Base-by-base conservation (phyloP, 495 filamentous ascomycete genomes). In the Trichodelitschia bisporula region DNA sequence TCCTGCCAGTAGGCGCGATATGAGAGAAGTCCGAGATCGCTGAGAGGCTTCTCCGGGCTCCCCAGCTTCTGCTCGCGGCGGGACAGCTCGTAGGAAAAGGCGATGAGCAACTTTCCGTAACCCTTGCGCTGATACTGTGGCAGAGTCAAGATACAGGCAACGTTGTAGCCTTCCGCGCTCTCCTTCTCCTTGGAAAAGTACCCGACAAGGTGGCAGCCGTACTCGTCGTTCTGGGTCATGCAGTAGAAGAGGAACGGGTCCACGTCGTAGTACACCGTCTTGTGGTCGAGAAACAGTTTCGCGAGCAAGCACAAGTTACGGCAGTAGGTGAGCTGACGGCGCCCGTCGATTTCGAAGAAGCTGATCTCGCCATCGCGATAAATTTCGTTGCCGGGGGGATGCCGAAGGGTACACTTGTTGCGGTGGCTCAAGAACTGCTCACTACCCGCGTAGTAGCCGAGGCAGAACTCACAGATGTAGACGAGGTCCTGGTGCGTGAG, bases 131-230 rank as follows among this genome's bases (percentile, higher is more conserved):
- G 86, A 40, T 84, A 92, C 42, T 95, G 89, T 0, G 86, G 86
- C 0, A 97, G 59, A 0, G 89, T 95, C 36, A 95, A 56, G 50
- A 97, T 97, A 61, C 86, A 97, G 11, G 86, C 89, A 13, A 97
- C 68, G 51, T 97, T 97, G 57, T 95, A 97, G 14, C 76, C 78
- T 31, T 95, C 86, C 1, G 79, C 79, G 19, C 71, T 78, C 47
- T 95, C 89, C 38, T 97, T 97, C 54, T 97, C 86, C 48, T 97
- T 97, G 40, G 75, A 84, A 50, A 97, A 97, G 47, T 91, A 97
- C 32, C 86, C 86, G 30, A 95, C 77, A 0, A 97, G 60, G 45
- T 95, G 86, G 46, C 72, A 84, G 6, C 86, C 86, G 29, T 72
- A 73, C 28, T 77, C 72, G 36, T 78, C 76, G 32, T 80, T 67